Percentiles rank a stretch among this genome's conserved stretches.
These are phyloP conservation scores for Boeremia exigua DNA, from an alignment of 2,329 filamentous ascomycete genomes.

Conservation along the genomic window DNA sequence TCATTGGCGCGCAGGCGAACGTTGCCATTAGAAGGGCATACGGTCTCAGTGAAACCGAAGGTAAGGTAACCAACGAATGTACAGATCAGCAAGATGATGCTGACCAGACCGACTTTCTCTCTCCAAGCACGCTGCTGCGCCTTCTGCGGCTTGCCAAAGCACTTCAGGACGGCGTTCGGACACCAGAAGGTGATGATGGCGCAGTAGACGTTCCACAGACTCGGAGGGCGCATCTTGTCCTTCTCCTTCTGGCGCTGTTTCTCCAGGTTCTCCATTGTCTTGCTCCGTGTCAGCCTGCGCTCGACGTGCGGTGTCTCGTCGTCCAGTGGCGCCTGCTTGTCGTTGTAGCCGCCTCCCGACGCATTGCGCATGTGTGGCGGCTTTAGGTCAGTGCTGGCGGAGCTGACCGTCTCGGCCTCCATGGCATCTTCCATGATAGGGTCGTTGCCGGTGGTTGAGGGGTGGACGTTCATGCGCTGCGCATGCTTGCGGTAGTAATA, in stretches of 20 bases:
- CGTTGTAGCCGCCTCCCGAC: conserved; percentile 48
- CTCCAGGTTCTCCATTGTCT: conserved; percentile 65
- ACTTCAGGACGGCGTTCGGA: conserved; percentile 81
- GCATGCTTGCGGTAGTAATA: conserved; percentile 97
- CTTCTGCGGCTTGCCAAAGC: conserved; percentile 83
- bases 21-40: conserved; percentile 75
- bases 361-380: conserved; percentile 46
- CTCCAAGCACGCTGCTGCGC: conserved; percentile 93
- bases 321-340: conserved; percentile 47
- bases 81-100: conserved; percentile 88
- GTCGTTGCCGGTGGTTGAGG: conserved; percentile 91
- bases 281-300: conserved; percentile 71
- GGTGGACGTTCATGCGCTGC: conserved; percentile 86
- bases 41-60: conserved; percentile 90
- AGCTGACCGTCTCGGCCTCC: conserved; percentile 61
- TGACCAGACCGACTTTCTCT: conserved; percentile 96
- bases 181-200: conserved; percentile 93
- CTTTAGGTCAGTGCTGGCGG: conserved; percentile 68
- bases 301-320: conserved; percentile 46
- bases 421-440: conserved; percentile 77
- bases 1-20: conserved; percentile 79
- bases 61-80: conserved; percentile 91
- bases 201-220: conserved; percentile 95
- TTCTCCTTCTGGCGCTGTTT: conserved; percentile 64
- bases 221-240: conserved; percentile 76